A percentile compares a stretch with the other conserved stretches of the same genome.
Evolutionary conservation across 192 early-diverging fungal genomes (phyloP).

Genomic region (Phycomyces nitens): DNA sequence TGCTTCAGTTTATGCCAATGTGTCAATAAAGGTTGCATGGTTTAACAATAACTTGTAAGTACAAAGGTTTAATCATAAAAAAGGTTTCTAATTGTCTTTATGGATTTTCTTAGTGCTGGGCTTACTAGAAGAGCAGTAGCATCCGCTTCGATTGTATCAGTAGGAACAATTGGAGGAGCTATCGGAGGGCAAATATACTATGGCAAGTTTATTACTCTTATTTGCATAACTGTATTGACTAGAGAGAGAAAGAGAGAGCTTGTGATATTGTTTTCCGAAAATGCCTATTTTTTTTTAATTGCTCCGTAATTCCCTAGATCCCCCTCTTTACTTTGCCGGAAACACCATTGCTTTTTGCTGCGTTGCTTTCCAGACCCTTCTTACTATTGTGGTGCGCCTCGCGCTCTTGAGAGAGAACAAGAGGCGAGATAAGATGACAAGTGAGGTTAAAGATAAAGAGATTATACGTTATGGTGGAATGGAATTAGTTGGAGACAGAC

Average conservation of each 20-base stretch:
- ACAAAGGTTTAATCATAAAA: no score
- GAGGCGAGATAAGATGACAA: slow-evolving; percentile 1
- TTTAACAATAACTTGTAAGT: slow-evolving; percentile 32
- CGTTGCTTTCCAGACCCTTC: slow-evolving; percentile 4
- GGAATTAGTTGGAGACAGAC: slow-evolving; percentile 13
- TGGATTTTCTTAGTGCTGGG: slow-evolving; percentile 13
- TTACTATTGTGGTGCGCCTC: slow-evolving; percentile 6
- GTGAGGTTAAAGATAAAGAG: slow-evolving; percentile 9
- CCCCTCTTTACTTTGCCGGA: slow-evolving; percentile 4
- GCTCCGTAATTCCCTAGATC: not conserved
- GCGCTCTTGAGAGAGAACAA: slow-evolving; percentile 4
- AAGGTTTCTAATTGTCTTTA: not conserved
- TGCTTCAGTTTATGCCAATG: slow-evolving; percentile 21
- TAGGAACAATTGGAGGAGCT: slow-evolving; percentile 35
- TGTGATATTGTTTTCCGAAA: no score
- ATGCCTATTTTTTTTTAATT: not conserved
- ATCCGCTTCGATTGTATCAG: slow-evolving; percentile 27
- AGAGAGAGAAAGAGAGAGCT: not conserved
- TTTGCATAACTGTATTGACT: not conserved
- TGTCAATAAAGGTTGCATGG: slow-evolving; percentile 29
- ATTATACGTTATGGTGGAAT: slow-evolving; percentile 6
- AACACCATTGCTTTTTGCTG: slow-evolving; percentile 8
- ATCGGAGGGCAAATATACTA: slow-evolving; percentile 40
- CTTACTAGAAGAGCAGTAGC: slow-evolving; percentile 28
- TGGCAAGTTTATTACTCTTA: not conserved